A percentile compares a stretch with the other conserved stretches of the same genome.
These are phyloP conservation scores for Cryptococcus jaspeensis DNA, from an alignment of 1,284 basidiomycete genomes.

Conservation along the genomic window DNA sequence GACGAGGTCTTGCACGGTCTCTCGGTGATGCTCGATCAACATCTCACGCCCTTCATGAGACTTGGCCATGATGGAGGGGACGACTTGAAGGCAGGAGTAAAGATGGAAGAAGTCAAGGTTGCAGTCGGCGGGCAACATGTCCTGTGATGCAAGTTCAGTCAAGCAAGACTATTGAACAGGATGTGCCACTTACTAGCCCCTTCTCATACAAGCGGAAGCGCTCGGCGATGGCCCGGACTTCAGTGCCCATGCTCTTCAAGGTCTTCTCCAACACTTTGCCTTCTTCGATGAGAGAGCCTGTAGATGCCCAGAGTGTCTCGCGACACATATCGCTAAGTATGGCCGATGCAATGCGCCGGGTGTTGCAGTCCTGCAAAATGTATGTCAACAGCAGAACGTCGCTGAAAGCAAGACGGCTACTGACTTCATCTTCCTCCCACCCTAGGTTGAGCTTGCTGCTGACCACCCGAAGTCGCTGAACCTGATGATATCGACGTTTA, in stretches of 20 bases:
- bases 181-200: slow-evolving; percentile 22
- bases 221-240: slow-evolving; percentile 9
- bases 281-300: background rate
- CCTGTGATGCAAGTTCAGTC: background rate
- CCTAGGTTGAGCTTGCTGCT: slow-evolving; percentile 8
- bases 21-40: background rate
- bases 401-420: background rate
- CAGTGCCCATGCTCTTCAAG: slow-evolving; percentile 9
- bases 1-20: background rate
- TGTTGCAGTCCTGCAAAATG: slow-evolving; percentile 7
- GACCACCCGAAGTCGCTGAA: slow-evolving; percentile 15
- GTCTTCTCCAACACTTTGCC: slow-evolving; percentile 1
- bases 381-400: background rate
- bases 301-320: background rate
- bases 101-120: slow-evolving; percentile 7
- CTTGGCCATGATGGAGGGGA: background rate
- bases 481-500: slow-evolving; percentile 7
- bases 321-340: slow-evolving; percentile 12
- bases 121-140: slow-evolving; percentile 6
- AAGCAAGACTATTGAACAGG: background rate
- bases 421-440: slow-evolving; percentile 3
- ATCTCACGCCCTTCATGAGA: background rate
- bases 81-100: slow-evolving; percentile 1
- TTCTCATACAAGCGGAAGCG: slow-evolving; percentile 33
- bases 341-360: slow-evolving; percentile 21